Base-by-base conservation (phyloP, 148 eudicot genomes). In the Chenopodium album region DNA sequence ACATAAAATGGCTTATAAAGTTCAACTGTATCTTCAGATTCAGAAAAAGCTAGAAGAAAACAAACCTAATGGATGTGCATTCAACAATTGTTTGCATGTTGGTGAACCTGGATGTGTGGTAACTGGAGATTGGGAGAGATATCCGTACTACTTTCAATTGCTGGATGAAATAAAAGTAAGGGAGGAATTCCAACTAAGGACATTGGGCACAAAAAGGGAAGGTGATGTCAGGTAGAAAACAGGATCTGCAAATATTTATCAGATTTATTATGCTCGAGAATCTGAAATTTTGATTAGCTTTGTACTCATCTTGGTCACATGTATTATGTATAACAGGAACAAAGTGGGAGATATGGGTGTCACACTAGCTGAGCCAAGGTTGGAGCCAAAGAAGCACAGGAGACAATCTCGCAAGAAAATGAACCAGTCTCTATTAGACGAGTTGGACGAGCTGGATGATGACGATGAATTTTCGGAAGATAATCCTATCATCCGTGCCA, bases 131-230 rank as follows among this genome's bases (percentile, higher is more conserved):
- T 95, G 99, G 99, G 99, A 93, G 86, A 92, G 99, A 81, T 89
- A 91, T 82, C 91, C 98, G 0, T 92, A 83, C 82, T 95, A 95
- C 88, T 85, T 95, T 78, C 94, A 95, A 75, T 86, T 95, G 86
- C 91, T 93, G 71, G 99, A 95, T 88, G 99, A 95, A 83, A 92
- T 96, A 73, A 91, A 82, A 84, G 85, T 89, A 76, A 92, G 98
- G 68, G 99, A 94, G 85, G 94, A 94, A 82, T 90, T 92, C 86
- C 98, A 91, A 85, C 82, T 94, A 73, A 90, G 97, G 89, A 96
- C 95, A 52, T 4, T 94, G 85, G 98, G 99, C 86, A 96, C 99
- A 44, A 96, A 96, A 83, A 87, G 94, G 80, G 99, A 96, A 84
- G 84, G 91, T 80, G 95, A 92, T 78, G 94, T 96, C 62, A 92